These are phyloP conservation scores for Cyberlindnera nakhonratchasimensis DNA, from an alignment of 805 yeast species.

Conservation along the genomic window DNA sequence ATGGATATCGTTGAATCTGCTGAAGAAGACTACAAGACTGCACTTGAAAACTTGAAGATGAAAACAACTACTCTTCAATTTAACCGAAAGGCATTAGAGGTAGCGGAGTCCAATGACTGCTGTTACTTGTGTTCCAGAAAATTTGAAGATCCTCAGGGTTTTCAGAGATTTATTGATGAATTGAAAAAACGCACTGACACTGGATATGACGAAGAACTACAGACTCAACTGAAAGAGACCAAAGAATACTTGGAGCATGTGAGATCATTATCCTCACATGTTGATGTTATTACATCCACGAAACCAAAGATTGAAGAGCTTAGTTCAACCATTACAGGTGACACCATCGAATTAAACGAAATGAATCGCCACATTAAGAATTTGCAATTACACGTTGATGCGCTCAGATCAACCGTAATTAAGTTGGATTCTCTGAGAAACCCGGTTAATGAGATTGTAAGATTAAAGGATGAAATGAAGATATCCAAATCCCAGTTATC, in stretches of 20 bases:
- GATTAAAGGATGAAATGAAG: constrained; percentile 33
- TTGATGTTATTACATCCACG: constrained; percentile 20
- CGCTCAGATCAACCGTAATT: not conserved
- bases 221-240: constrained; percentile 32
- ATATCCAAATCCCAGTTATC: constrained; percentile 29
- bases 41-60: constrained; percentile 64
- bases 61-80: constrained; percentile 66
- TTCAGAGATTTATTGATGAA: constrained; percentile 28
- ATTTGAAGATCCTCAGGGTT: constrained; percentile 42
- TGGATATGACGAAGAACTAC: constrained; percentile 31
- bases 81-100: constrained; percentile 63
- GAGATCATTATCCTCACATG: constrained; percentile 29
- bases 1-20: constrained; percentile 48
- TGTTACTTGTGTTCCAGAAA: constrained; percentile 74
- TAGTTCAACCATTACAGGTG: constrained; percentile 10
- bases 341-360: constrained; percentile 14
- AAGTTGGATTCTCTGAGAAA: constrained; percentile 19
- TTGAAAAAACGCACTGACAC: constrained; percentile 32
- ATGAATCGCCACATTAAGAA: not conserved
- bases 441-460: constrained; percentile 34
- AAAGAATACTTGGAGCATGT: constrained; percentile 30
- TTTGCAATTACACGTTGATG: constrained; percentile 9
- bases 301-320: constrained; percentile 16
- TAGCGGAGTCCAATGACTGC: constrained; percentile 52
- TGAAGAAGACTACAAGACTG: constrained; percentile 58